Evolutionary conservation across 768 basidiomycete genomes (phyloP).

Genomic region (Termitomyces sp.): DNA sequence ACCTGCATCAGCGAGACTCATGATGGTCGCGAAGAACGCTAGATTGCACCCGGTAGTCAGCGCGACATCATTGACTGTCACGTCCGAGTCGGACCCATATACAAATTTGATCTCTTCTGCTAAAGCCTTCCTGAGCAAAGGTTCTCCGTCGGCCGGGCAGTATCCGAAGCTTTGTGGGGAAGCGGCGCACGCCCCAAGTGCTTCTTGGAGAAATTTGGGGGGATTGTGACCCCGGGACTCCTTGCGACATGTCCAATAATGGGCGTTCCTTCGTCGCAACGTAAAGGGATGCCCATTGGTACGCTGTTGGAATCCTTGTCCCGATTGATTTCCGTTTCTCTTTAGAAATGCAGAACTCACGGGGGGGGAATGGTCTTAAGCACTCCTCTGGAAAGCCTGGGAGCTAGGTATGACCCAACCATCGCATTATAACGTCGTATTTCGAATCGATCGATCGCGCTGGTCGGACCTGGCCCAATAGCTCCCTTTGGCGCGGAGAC

Average conservation of each 20-base stretch:
- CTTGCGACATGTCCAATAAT: conserved; percentile 70
- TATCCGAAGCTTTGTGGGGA: conserved; percentile 49
- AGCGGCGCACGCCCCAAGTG: conserved; percentile 38
- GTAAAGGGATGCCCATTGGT: conserved; percentile 50
- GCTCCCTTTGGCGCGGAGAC: too few relatives aligned
- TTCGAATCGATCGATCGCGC: background rate
- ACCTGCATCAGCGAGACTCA: conserved; percentile 62
- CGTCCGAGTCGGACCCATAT: conserved; percentile 47
- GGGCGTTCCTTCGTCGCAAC: conserved; percentile 34
- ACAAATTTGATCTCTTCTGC: conserved; percentile 54
- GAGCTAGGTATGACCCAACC: conserved; percentile 18
- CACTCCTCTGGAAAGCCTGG: conserved; percentile 34
- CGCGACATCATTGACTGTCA: conserved; percentile 53
- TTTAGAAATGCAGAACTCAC: conserved; percentile 20
- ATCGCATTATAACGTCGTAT: background rate
- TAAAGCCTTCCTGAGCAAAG: conserved; percentile 42
- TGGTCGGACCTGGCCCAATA: background rate
- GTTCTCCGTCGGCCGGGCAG: conserved; percentile 54
- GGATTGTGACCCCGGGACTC: conserved; percentile 69
- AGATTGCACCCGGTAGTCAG: conserved; percentile 71
- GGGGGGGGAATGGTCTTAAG: conserved; percentile 42
- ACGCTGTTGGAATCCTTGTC: conserved; percentile 50
- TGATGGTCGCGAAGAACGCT: conserved; percentile 58
- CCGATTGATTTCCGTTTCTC: background rate
- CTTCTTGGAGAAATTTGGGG: conserved; percentile 41